phyloP scores from a whole-genome alignment of 2,329 filamentous ascomycete species.

The Metarhizium brunneum region DNA sequence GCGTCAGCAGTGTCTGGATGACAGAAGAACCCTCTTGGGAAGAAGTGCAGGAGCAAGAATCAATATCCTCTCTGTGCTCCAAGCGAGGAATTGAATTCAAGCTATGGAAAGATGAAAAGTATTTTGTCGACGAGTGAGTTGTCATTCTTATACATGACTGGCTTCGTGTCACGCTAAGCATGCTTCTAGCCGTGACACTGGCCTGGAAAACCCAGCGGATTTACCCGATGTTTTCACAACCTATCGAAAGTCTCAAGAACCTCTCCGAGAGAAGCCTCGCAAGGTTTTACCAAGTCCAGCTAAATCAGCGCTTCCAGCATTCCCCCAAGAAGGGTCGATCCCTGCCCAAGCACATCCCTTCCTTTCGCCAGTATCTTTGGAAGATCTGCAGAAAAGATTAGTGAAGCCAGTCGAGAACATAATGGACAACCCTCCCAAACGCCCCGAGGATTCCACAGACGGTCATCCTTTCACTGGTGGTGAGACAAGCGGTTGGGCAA shows the following conservation, averaged over 20 bases:
- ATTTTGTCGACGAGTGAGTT: conserved; percentile 68
- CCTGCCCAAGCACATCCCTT: conserved; percentile 56
- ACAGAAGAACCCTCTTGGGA: conserved; percentile 61
- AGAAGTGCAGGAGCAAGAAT: conserved; percentile 55
- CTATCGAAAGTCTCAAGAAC: conserved; percentile 65
- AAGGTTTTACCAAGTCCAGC: conserved; percentile 42
- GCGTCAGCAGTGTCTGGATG: conserved; percentile 62
- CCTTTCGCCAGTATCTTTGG: conserved; percentile 45
- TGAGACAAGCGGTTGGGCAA: conserved; percentile 47
- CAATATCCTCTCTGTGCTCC: conserved; percentile 43
- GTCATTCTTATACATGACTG: not conserved
- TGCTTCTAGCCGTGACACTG: conserved; percentile 51
- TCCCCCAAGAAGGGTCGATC: conserved; percentile 40
- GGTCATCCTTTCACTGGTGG: conserved; percentile 63
- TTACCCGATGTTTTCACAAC: conserved; percentile 68
- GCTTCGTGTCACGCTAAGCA: conserved; percentile 10
- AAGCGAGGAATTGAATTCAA: conserved; percentile 49
- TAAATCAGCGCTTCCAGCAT: conserved; percentile 42
- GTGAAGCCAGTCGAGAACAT: conserved; percentile 46
- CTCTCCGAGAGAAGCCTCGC: conserved; percentile 56
- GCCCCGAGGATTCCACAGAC: conserved; percentile 43
- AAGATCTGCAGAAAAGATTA: conserved; percentile 44
- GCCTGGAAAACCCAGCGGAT: conserved; percentile 45
- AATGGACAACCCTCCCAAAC: conserved; percentile 40
- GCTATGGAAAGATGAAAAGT: conserved; percentile 67